Base-by-base conservation (phyloP, 2,329 filamentous ascomycete genomes). In the Arthrobotrys entomopaga region DNA sequence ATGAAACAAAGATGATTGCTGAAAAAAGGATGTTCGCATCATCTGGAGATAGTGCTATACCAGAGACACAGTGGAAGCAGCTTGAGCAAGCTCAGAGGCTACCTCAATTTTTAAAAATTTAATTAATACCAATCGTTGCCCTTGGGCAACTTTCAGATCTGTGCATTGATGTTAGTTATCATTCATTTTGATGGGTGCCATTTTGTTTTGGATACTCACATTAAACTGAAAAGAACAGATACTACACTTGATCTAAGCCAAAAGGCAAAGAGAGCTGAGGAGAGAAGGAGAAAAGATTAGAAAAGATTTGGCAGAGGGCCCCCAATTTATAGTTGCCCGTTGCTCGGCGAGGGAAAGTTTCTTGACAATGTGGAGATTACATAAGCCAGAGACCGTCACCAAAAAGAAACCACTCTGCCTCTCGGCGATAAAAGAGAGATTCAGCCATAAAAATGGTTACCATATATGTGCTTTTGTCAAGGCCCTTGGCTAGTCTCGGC, bases 111-210 rank as follows among this genome's bases (percentile, higher is more conserved):
- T 34, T 6, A 38, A 42, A 71, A 71, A 71, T 64, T 54, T 26
- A 38, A 56, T 42, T 65, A 54, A 65, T 57, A 63, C 22, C 7
- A 10, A 40, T 49, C 53, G 42, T 56, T 34, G 20, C 20, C 19
- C 22, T 8, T 71, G 24, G 16, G 16, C 19, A 42, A 50, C 22
- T 71, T 49, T 65, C 66, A 65, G 66, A 64, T 61, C 34, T 71
- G 20, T 42, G 2, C 86, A 88, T 85, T 87, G 86, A 87, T 88
- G 86, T 88, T 87, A 85, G 87, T 83, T 86, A 86, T 85, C 87
- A 87, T 80, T 10, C 10, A 60, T 15, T 13, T n/a, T 22, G 40
- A 16, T 15, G 13, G 5, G 6, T 40, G 42, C 46, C 7, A 53
- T 53, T n/a, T 43, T 2, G 6, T 42, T 15, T 5, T 6, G 26